Evolutionary conservation across 2,329 filamentous ascomycete genomes (phyloP).

Genomic region (Pseudocercospora musae): DNA sequence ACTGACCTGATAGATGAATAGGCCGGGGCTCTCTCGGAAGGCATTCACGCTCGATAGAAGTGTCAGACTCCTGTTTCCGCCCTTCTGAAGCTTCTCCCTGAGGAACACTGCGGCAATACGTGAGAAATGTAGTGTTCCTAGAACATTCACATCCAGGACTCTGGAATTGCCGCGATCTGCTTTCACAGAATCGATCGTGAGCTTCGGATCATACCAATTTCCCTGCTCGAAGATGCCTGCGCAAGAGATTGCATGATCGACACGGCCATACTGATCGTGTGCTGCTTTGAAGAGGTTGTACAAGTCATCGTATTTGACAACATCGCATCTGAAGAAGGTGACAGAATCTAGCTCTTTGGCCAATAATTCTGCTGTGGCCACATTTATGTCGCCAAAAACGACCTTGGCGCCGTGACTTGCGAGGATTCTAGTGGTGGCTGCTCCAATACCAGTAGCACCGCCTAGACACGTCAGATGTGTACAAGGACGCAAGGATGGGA

Average conservation of each 20-base stretch:
- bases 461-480: slow-evolving; percentile 16
- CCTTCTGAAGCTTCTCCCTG: slow-evolving; percentile 36
- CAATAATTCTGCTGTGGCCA: slow-evolving; percentile 10
- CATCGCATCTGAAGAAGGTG: slow-evolving; percentile 45
- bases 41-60: slow-evolving; percentile 49
- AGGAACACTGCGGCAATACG: slow-evolving; percentile 52
- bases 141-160: slow-evolving; percentile 48
- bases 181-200: slow-evolving; percentile 45
- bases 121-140: slow-evolving; percentile 41
- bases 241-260: slow-evolving; percentile 51
- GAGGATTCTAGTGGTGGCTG: slow-evolving; percentile 41
- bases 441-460: slow-evolving; percentile 48
- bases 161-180: slow-evolving; percentile 36
- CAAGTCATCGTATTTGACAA: slow-evolving; percentile 46
- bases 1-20: slow-evolving; percentile 43
- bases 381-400: slow-evolving; percentile 43
- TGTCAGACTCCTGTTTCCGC: slow-evolving; percentile 41
- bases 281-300: slow-evolving; percentile 48
- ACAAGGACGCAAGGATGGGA: neutral
- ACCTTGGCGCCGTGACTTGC: slow-evolving; percentile 41
- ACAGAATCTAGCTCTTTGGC: slow-evolving; percentile 15
- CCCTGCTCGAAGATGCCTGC: slow-evolving; percentile 47
- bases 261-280: slow-evolving; percentile 42
- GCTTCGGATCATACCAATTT: slow-evolving; percentile 45
- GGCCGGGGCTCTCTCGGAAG: slow-evolving; percentile 48